Conservation (phyloP, 768 basidiomycete genomes). For the Phaeolepiota aurea region DNA sequence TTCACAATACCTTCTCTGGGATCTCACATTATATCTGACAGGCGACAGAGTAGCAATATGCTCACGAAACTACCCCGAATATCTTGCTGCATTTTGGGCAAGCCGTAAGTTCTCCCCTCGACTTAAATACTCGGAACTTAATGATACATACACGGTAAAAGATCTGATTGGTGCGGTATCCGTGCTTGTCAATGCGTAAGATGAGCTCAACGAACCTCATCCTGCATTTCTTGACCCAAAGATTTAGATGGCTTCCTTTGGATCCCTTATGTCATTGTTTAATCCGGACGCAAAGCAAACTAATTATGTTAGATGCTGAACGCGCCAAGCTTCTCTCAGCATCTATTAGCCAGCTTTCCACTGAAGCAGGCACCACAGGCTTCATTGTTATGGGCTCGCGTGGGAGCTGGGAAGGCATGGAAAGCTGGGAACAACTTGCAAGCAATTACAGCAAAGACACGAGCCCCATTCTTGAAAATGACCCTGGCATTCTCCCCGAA, state of each 20-base stretch:
- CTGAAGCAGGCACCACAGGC: conserved; percentile 21
- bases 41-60: conserved; percentile 38
- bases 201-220: conserved; percentile 1
- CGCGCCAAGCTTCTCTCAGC: conserved; percentile 29
- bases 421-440: conserved; percentile 25
- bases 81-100: conserved; percentile 39
- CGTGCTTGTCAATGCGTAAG: conserved; percentile 39
- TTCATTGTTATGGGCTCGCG: conserved; percentile 39
- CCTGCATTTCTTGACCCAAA: neutral
- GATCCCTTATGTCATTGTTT: conserved; percentile 37
- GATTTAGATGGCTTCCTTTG: conserved; percentile 29
- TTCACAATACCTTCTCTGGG: neutral
- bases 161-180: conserved; percentile 41
- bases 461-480: conserved; percentile 18
- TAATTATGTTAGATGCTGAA: conserved; percentile 39
- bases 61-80: conserved; percentile 41
- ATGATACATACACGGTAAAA: conserved; percentile 6
- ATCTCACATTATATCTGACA: conserved; percentile 7
- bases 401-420: conserved; percentile 32
- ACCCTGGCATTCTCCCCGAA: conserved; percentile 28
- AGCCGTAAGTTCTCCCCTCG: conserved; percentile 22
- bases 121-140: neutral
- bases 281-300: conserved; percentile 28
- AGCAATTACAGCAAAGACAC: conserved; percentile 22
- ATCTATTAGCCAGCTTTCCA: conserved; percentile 15